phyloP scores from a whole-genome alignment of 2,329 filamentous ascomycete species.

The Exophiala alcalophila region DNA sequence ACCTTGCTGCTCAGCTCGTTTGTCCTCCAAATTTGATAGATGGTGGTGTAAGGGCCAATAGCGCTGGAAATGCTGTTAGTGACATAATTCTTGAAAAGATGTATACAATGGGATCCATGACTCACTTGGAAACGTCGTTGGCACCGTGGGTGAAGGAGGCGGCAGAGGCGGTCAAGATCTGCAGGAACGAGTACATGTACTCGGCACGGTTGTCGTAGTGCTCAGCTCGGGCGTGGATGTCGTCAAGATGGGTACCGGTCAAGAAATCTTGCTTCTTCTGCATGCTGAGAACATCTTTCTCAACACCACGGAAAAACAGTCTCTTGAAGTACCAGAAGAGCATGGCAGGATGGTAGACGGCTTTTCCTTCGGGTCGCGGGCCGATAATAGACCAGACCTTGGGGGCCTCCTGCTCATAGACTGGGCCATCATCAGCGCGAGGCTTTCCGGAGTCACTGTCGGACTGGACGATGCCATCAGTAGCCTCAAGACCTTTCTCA shows the following conservation, averaged over 20 bases:
- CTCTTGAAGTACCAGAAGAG: slow-evolving; percentile 17
- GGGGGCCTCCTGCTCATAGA: neutral
- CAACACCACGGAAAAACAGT: slow-evolving; percentile 7
- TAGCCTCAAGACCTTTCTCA: neutral
- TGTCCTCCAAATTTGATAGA: slow-evolving; percentile 65
- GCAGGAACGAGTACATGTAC: slow-evolving; percentile 55
- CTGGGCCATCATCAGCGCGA: neutral
- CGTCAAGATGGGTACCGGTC: slow-evolving; percentile 5
- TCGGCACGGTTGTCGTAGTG: slow-evolving; percentile 69
- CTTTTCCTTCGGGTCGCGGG: slow-evolving; percentile 8
- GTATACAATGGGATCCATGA: neutral
- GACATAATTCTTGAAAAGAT: neutral
- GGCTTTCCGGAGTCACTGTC: neutral
- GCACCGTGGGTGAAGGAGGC: slow-evolving; percentile 61
- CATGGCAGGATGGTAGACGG: neutral
- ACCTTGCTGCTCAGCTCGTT: slow-evolving; percentile 62
- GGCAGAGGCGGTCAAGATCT: slow-evolving; percentile 51
- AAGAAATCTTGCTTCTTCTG: slow-evolving; percentile 9
- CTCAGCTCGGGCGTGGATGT: slow-evolving; percentile 51
- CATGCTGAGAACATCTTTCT: slow-evolving; percentile 7
- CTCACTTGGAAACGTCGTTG: slow-evolving; percentile 58
- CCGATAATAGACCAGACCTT: slow-evolving; percentile 3
- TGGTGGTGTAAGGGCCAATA: slow-evolving; percentile 66
- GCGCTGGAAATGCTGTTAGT: slow-evolving; percentile 54
- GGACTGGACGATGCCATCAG: neutral